Evolutionary conservation across 2,329 filamentous ascomycete genomes (phyloP).

Genomic region (Zymoseptoria passerinii): DNA sequence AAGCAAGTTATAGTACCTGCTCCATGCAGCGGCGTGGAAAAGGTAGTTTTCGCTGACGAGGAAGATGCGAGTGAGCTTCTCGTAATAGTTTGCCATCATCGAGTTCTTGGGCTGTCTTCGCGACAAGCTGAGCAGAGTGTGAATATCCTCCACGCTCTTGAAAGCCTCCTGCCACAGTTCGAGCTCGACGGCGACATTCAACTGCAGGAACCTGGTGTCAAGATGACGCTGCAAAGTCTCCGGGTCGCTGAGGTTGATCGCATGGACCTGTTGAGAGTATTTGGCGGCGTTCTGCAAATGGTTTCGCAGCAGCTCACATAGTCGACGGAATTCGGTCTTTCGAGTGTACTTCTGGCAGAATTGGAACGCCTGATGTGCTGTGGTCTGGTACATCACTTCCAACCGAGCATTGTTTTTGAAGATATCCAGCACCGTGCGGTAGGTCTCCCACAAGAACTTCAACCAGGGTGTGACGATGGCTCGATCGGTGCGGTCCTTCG

Average conservation of each 20-base stretch:
- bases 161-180: constrained; percentile 99
- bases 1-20: constrained; percentile 91
- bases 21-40: constrained; percentile 97
- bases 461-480: constrained; percentile 98
- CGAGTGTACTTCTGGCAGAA: constrained; percentile 97
- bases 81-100: constrained; percentile 99
- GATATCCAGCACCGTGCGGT: constrained; percentile 95
- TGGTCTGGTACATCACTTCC: constrained; percentile 97
- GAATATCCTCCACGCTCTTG: constrained; percentile 97
- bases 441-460: constrained; percentile 99
- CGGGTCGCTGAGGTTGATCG: constrained; percentile 95
- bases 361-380: constrained; percentile 94
- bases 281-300: constrained; percentile 98
- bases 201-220: constrained; percentile 95
- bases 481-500: constrained; percentile 90
- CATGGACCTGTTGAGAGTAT: constrained; percentile 98
- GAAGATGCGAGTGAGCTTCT: constrained; percentile 98
- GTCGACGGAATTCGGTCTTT: constrained; percentile 97
- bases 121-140: constrained; percentile 93
- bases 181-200: constrained; percentile 95
- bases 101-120: constrained; percentile 97
- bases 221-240: constrained; percentile 95
- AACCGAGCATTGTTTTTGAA: constrained; percentile 97
- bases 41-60: constrained; percentile 98
- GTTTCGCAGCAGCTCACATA: constrained; percentile 96